Evolutionary conservation across 176 grass and related monocot species (phyloP), one percentile per base, ranked within the genome.

Genomic region (Triticum dicoccoides): DNA sequence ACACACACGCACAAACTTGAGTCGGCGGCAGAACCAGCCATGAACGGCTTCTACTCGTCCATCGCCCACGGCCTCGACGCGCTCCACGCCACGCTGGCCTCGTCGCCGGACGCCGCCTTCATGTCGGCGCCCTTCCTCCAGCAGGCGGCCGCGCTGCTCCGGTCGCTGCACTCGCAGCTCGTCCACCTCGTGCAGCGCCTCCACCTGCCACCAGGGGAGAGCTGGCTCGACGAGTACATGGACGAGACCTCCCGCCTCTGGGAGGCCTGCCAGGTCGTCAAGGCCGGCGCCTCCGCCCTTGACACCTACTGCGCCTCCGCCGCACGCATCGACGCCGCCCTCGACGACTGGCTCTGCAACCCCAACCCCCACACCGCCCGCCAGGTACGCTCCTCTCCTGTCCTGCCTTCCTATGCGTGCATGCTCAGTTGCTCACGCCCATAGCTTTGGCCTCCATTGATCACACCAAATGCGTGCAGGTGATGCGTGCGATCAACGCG

Each of bases 141-240:
- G 67, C 82, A 87, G 51, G 87, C 90, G 0, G 87, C 65, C 0
- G 85, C 85, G 11, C 79, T 94, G 23, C 82, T 94, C 0, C 87
- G 92, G 0, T 87, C 90, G 0, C 82, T 94, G 11, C 92, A 94
- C 87, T 85, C 87, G 21, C 89, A 89, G 82, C 87, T 94, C 1
- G 75, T 91, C 4, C 73, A 83, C 51, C 87, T 94, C 4, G 87
- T 94, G 66, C 81, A 89, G 49, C 83, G 88, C 25, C 90, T 94
- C 9, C 93, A 94, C 82, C 90, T 94, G 38, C 93, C 93, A 2
- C 78, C 88, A 0, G 90, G 93, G 3, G 93, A 94, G 87, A 79
- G 87, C 73, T 94, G 93, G 93, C 93, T 94, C 0, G 93, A 94
- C 85, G 92, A 94, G 87, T 94, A 94, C 85, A 94, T 94, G 92